A percentile compares a stretch with the other conserved stretches of the same genome.
Conservation (phyloP, 352 stramenopile species). For the Pythium phragmitis region DNA sequence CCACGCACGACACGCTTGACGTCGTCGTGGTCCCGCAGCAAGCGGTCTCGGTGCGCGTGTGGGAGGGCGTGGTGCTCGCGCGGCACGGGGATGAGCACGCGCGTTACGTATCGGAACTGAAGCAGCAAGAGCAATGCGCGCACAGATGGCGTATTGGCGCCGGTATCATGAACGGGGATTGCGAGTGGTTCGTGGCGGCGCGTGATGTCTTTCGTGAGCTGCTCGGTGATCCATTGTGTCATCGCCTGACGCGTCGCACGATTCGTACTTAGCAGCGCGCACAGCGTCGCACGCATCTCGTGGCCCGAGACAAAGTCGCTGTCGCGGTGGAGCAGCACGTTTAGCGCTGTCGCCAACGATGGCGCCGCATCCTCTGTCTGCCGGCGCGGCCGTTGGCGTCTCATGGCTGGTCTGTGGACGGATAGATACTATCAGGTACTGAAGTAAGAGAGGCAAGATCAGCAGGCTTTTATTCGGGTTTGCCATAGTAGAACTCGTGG, state of each 20-base stretch:
- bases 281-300: background rate
- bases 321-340: conserved; percentile 7
- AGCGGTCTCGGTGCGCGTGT: conserved; percentile 17
- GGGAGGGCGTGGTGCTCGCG: conserved; percentile 30
- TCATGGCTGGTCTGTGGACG: background rate
- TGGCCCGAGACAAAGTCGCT: conserved; percentile 21
- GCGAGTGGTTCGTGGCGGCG: conserved; percentile 14
- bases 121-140: conserved; percentile 13
- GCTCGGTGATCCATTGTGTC: background rate
- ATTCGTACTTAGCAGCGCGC: conserved; percentile 8
- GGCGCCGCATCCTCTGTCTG: background rate
- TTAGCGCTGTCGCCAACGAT: conserved; percentile 4
- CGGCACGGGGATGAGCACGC: conserved; percentile 28
- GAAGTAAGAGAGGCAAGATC: background rate
- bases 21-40: conserved; percentile 21
- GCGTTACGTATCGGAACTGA: conserved; percentile 36
- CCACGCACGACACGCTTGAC: conserved; percentile 29
- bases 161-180: background rate
- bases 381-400: background rate
- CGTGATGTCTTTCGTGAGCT: conserved; percentile 16
- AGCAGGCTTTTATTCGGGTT: conserved; percentile 22
- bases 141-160: background rate
- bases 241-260: conserved; percentile 1
- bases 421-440: too few species aligned
- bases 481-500: conserved; percentile 79